These are phyloP conservation scores for Cairneyella variabilis DNA, from an alignment of 495 filamentous ascomycete genomes.

Conservation along the genomic window DNA sequence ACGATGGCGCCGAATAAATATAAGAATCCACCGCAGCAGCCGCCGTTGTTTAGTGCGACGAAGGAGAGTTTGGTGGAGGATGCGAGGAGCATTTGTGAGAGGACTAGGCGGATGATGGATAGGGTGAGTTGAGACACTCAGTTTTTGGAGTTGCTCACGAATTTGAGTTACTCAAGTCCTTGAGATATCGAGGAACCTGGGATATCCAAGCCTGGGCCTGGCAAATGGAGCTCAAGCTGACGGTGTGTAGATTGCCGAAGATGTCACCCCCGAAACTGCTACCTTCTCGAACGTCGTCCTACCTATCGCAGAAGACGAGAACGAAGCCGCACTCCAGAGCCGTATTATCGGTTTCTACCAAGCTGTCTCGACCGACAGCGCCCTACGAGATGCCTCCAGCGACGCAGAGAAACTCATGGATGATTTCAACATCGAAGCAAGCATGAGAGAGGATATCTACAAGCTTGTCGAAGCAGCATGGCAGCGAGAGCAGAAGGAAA, in stretches of 20 bases:
- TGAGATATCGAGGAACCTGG: no score
- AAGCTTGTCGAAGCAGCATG: constrained; percentile 52
- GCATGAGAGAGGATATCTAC: constrained; percentile 61
- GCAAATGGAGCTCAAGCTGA: not conserved
- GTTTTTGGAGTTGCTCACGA: not conserved
- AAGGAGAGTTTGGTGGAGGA: constrained; percentile 70
- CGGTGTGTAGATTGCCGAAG: constrained; percentile 49
- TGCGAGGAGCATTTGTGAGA: constrained; percentile 68
- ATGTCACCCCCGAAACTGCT: constrained; percentile 60
- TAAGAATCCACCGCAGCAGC: constrained; percentile 74
- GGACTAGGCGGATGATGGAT: constrained; percentile 67
- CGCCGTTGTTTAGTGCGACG: constrained; percentile 83
- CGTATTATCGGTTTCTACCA: constrained; percentile 75
- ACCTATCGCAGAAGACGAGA: constrained; percentile 67
- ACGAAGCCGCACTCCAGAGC: constrained; percentile 52
- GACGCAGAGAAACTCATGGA: constrained; percentile 58
- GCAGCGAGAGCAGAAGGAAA: constrained; percentile 28
- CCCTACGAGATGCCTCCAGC: constrained; percentile 60
- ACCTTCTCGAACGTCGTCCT: constrained; percentile 62
- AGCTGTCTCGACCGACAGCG: constrained; percentile 65
- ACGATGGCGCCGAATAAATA: constrained; percentile 64
- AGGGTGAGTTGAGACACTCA: constrained; percentile 20
- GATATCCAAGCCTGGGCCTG: not conserved
- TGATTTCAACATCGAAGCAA: constrained; percentile 54
- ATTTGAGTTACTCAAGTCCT: not conserved